phyloP scores from a whole-genome alignment of 106 monocot genomes.

The Chionographis japonica region DNA sequence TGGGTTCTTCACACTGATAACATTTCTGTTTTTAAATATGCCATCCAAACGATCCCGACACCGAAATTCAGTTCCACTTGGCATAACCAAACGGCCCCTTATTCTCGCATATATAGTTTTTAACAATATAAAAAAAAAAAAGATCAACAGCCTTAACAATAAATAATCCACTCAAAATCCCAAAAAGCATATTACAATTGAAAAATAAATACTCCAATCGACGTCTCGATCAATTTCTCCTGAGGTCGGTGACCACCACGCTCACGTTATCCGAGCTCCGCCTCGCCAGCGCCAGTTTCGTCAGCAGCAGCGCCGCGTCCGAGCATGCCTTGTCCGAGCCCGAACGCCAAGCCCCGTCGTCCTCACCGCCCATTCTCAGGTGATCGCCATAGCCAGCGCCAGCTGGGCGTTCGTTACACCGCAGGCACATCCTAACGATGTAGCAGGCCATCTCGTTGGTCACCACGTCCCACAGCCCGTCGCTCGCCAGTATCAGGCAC shows the following conservation, averaged over 20 bases:
- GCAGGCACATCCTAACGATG: slow-evolving; percentile 42
- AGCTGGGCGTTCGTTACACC: slow-evolving; percentile 5
- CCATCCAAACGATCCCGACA: too few relatives aligned
- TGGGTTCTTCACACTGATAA: too few relatives aligned
- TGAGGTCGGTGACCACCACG: slow-evolving; percentile 74
- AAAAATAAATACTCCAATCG: too few relatives aligned
- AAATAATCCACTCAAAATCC: too few relatives aligned
- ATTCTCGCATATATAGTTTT: too few relatives aligned
- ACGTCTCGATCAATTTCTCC: slow-evolving; percentile 4
- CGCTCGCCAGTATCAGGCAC: slow-evolving; percentile 65
- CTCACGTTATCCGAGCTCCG: slow-evolving; percentile 67
- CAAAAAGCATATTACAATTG: too few relatives aligned
- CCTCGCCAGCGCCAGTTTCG: slow-evolving; percentile 73
- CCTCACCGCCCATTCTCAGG: background rate
- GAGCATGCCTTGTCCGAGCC: slow-evolving; percentile 56
- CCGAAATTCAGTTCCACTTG: too few relatives aligned
- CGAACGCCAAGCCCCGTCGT: background rate
- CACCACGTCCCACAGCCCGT: slow-evolving; percentile 79
- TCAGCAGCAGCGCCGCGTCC: slow-evolving; percentile 67
- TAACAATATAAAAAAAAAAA: too few relatives aligned
- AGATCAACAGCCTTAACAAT: too few relatives aligned
- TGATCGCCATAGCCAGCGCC: background rate
- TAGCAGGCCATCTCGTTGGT: slow-evolving; percentile 57
- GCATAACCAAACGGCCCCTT: too few relatives aligned
- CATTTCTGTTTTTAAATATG: too few relatives aligned